These are phyloP conservation scores for Yamadazyma conglobata DNA, from an alignment of 1,139 yeast species.

Conservation along the genomic window DNA sequence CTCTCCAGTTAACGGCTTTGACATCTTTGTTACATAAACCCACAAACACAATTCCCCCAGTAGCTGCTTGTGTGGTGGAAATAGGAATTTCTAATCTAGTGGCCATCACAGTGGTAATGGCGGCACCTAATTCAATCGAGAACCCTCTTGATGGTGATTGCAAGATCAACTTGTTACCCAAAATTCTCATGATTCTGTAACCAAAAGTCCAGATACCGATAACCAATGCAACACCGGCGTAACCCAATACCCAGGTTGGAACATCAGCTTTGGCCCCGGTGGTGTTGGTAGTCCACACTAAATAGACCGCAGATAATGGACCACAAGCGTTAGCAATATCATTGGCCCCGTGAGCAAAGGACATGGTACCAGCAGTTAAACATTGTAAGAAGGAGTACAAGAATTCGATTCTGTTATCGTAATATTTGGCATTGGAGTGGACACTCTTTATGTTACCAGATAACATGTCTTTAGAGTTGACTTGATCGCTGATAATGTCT, in stretches of 20 bases:
- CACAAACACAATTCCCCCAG: slow-evolving; percentile 74
- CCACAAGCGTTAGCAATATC: slow-evolving; percentile 81
- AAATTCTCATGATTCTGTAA: slow-evolving; percentile 64
- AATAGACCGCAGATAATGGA: slow-evolving; percentile 65
- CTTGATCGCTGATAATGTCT: slow-evolving; percentile 57
- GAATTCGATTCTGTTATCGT: slow-evolving; percentile 70
- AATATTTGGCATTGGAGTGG: slow-evolving; percentile 60
- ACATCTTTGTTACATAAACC: slow-evolving; percentile 68
- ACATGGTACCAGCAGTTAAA: slow-evolving; percentile 75
- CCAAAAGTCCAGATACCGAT: slow-evolving; percentile 75
- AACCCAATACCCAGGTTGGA: slow-evolving; percentile 70
- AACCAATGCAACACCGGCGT: slow-evolving; percentile 64
- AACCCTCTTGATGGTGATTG: slow-evolving; percentile 85
- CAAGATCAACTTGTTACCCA: slow-evolving; percentile 72
- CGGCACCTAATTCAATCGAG: slow-evolving; percentile 75
- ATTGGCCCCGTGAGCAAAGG: slow-evolving; percentile 80
- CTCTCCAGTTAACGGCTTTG: slow-evolving; percentile 73
- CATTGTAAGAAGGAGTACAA: slow-evolving; percentile 69
- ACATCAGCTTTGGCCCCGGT: slow-evolving; percentile 51
- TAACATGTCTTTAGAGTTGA: slow-evolving; percentile 27
- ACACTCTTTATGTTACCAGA: slow-evolving; percentile 44
- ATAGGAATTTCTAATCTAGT: slow-evolving; percentile 70
- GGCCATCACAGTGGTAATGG: slow-evolving; percentile 72
- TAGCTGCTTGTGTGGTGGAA: slow-evolving; percentile 78
- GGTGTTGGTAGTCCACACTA: slow-evolving; percentile 55